phyloP scores from a whole-genome alignment of 352 stramenopile genomes.

The Globisporangium abappressorium region DNA sequence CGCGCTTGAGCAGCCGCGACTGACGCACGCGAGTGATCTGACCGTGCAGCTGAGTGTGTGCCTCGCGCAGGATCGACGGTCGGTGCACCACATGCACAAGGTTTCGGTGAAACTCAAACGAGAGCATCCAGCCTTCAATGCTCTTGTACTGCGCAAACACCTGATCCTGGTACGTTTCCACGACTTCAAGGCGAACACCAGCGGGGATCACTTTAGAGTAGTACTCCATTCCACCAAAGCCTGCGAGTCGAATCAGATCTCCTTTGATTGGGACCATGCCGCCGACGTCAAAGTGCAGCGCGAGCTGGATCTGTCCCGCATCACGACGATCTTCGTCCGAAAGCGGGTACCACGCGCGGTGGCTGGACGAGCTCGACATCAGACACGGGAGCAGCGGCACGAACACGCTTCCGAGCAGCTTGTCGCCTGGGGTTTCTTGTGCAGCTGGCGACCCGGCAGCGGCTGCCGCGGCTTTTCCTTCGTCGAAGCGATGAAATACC shows the following conservation, averaged over 20 bases:
- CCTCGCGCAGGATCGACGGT: slow-evolving; percentile 51
- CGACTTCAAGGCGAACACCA: slow-evolving; percentile 47
- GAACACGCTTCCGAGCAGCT: slow-evolving; percentile 54
- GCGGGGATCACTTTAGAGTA: slow-evolving; percentile 59
- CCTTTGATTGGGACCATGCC: slow-evolving; percentile 44
- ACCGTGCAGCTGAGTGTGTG: slow-evolving; percentile 47
- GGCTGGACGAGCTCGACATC: slow-evolving; percentile 48
- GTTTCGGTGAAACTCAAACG: slow-evolving; percentile 68
- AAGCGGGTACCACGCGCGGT: slow-evolving; percentile 57
- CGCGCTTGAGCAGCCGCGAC: slow-evolving; percentile 37
- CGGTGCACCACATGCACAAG: slow-evolving; percentile 59
- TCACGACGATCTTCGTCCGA: slow-evolving; percentile 44
- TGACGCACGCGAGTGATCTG: slow-evolving; percentile 49
- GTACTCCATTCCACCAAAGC: slow-evolving; percentile 67
- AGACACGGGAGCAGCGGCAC: slow-evolving; percentile 63
- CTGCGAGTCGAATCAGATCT: slow-evolving; percentile 53
- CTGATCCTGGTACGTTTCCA: slow-evolving; percentile 66
- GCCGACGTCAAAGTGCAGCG: slow-evolving; percentile 54
- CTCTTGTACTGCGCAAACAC: slow-evolving; percentile 55
- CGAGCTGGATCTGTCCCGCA: slow-evolving; percentile 60
- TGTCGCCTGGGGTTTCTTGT: slow-evolving; percentile 29
- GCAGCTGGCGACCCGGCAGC: slow-evolving; percentile 7
- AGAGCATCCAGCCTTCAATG: slow-evolving; percentile 55
- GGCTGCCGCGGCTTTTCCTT: slow-evolving; percentile 17
- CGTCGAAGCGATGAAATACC: slow-evolving; percentile 51